phyloP scores from a whole-genome alignment of 1,284 basidiomycete genomes.

The Moesziomyces parantarcticus region DNA sequence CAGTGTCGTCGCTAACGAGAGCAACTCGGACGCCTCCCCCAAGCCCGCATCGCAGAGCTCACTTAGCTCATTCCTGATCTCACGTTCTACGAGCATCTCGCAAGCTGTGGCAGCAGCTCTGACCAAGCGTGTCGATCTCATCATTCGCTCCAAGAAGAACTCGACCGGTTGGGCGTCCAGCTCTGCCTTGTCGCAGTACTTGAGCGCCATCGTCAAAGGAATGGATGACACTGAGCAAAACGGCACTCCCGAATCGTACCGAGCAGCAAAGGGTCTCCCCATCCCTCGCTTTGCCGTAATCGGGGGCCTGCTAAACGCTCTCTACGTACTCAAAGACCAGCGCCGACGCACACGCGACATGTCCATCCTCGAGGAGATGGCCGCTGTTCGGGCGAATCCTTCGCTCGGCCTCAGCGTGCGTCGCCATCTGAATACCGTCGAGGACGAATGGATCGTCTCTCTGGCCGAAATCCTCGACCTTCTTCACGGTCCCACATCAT shows the following conservation, averaged over 20 bases:
- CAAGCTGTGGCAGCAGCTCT: conserved; percentile 57
- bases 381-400: conserved; percentile 37
- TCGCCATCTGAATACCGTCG: conserved; percentile 28
- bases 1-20: not conserved
- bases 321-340: conserved; percentile 54
- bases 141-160: conserved; percentile 36
- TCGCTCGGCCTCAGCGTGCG: conserved; percentile 44
- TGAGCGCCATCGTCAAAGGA: conserved; percentile 41
- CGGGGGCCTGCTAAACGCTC: conserved; percentile 58
- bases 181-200: conserved; percentile 48
- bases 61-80: conserved; percentile 37
- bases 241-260: conserved; percentile 32
- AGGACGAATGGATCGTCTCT: conserved; percentile 58
- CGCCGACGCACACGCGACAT: conserved; percentile 33
- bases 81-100: conserved; percentile 40
- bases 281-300: conserved; percentile 58
- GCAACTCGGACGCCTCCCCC: too few relatives aligned
- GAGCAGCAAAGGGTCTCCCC: conserved; percentile 34
- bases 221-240: conserved; percentile 29
- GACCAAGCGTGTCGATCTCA: conserved; percentile 52
- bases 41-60: conserved; percentile 7
- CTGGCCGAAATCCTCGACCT: conserved; percentile 53
- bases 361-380: conserved; percentile 49
- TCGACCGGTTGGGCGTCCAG: conserved; percentile 49
- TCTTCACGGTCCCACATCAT: conserved; percentile 18